A percentile compares a stretch with the other conserved stretches of the same genome.
Evolutionary conservation across 2,329 filamentous ascomycete genomes (phyloP).

Genomic region (Fusarium pseudocircinatum): DNA sequence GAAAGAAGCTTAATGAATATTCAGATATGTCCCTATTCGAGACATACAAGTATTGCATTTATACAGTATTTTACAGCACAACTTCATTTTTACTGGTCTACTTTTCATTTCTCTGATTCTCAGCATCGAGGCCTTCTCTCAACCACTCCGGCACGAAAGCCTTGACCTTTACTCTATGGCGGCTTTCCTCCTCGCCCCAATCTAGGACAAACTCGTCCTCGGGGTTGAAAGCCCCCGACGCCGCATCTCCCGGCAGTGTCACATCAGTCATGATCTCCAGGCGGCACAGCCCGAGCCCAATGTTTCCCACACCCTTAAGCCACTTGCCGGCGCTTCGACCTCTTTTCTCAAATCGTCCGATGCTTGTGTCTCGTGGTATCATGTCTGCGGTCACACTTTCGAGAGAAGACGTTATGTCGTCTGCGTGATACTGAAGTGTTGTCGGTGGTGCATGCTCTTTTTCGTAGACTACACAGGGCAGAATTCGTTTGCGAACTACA

Average conservation of each 20-base stretch:
- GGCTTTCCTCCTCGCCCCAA: conserved; percentile 56
- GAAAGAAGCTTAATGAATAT: neutral
- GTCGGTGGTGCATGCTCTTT: conserved; percentile 51
- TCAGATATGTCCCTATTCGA: conserved; percentile 15
- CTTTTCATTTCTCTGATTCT: conserved; percentile 31
- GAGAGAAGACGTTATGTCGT: conserved; percentile 31
- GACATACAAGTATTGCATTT: neutral
- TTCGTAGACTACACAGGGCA: conserved; percentile 81
- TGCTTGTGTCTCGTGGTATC: conserved; percentile 58
- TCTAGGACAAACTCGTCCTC: conserved; percentile 70
- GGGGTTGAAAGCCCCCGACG: conserved; percentile 68
- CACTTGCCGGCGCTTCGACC: conserved; percentile 84
- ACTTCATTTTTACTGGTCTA: neutral
- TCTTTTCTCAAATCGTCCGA: conserved; percentile 62
- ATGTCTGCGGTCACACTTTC: conserved; percentile 47
- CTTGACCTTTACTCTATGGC: conserved; percentile 66
- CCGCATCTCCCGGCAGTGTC: conserved; percentile 73
- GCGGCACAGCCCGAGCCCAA: conserved; percentile 87
- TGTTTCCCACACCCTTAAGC: conserved; percentile 80
- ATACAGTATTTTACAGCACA: conserved; percentile 26
- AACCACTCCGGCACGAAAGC: conserved; percentile 88
- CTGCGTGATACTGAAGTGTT: conserved; percentile 59
- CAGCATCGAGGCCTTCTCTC: conserved; percentile 52
- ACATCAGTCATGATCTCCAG: conserved; percentile 91
- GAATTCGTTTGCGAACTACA: conserved; percentile 87